phyloP scores from a whole-genome alignment of 1,284 basidiomycete genomes.

The Ustilago tritici region DNA sequence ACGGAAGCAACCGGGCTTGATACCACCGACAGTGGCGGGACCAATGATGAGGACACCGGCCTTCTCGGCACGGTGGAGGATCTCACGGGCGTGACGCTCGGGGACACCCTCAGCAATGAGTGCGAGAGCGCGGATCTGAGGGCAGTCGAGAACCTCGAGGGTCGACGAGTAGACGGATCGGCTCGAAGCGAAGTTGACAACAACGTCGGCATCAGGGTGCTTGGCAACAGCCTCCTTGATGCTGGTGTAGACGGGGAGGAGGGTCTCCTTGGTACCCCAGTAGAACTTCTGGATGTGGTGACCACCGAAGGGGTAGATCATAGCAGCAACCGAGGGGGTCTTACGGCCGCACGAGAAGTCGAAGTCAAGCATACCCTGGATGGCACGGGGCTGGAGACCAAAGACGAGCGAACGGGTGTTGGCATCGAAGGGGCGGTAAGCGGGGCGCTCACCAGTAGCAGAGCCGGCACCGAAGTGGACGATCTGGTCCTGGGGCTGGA shows the following conservation, averaged over 20 bases:
- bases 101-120: constrained; percentile 99
- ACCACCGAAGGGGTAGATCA: constrained; percentile 99
- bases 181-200: constrained; percentile 97
- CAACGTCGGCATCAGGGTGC: constrained; percentile 95
- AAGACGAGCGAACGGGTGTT: constrained; percentile 95
- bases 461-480: constrained; percentile 79
- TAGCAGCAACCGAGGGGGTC: constrained; percentile 94
- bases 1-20: constrained; percentile 99
- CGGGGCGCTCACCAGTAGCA: constrained; percentile 53
- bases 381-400: constrained; percentile 97
- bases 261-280: constrained; percentile 99
- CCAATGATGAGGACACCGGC: constrained; percentile 96
- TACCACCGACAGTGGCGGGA: constrained; percentile 97
- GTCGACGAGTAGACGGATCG: constrained; percentile 95
- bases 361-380: constrained; percentile 99
- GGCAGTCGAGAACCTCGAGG: constrained; percentile 84
- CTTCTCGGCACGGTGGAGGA: constrained; percentile 86
- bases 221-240: constrained; percentile 92
- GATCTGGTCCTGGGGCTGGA: constrained; percentile 85
- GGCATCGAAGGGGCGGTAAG: constrained; percentile 76
- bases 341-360: constrained; percentile 96
- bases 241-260: constrained; percentile 95
- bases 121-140: constrained; percentile 83
- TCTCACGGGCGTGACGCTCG: constrained; percentile 95
- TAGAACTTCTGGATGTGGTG: constrained; percentile 99